phyloP scores from a whole-genome alignment of 805 yeast genomes.

The Teunomyces lycoperdinae region DNA sequence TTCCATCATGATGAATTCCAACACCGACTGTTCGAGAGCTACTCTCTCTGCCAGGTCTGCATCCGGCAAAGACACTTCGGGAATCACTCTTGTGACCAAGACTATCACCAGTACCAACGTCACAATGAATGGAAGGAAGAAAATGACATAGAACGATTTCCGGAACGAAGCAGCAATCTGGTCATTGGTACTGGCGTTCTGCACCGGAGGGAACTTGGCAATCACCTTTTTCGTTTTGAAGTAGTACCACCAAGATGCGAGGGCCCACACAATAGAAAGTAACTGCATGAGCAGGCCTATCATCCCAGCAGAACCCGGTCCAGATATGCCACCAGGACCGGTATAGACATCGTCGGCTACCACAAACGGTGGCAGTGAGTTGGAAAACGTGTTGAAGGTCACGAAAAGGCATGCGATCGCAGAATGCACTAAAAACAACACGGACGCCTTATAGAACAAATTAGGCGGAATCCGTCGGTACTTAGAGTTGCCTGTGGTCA shows the following conservation, averaged over 20 bases:
- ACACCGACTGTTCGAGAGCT: not conserved
- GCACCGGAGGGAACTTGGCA: slow-evolving; percentile 26
- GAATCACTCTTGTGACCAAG: not conserved
- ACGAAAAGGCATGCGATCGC: not conserved
- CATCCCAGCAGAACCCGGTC: not conserved
- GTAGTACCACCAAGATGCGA: slow-evolving; percentile 17
- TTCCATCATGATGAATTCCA: not conserved
- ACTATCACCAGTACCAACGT: not conserved
- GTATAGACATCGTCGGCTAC: not conserved
- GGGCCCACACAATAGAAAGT: slow-evolving; percentile 12
- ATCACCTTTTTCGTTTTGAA: slow-evolving; percentile 26
- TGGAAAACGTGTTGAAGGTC: not conserved
- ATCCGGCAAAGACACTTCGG: not conserved
- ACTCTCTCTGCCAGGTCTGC: not conserved
- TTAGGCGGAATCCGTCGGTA: slow-evolving; percentile 22
- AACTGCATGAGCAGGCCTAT: not conserved
- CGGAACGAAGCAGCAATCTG: slow-evolving; percentile 20
- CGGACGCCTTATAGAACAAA: slow-evolving; percentile 7
- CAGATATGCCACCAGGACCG: not conserved
- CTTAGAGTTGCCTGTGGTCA: slow-evolving; percentile 18
- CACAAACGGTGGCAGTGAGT: not conserved
- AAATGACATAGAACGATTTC: slow-evolving; percentile 23
- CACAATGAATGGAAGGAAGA: slow-evolving; percentile 21
- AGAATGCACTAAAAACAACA: slow-evolving; percentile 2
- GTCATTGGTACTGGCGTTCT: slow-evolving; percentile 14